phyloP scores from a whole-genome alignment of 2,329 filamentous ascomycete genomes.

The Botrytis aclada region DNA sequence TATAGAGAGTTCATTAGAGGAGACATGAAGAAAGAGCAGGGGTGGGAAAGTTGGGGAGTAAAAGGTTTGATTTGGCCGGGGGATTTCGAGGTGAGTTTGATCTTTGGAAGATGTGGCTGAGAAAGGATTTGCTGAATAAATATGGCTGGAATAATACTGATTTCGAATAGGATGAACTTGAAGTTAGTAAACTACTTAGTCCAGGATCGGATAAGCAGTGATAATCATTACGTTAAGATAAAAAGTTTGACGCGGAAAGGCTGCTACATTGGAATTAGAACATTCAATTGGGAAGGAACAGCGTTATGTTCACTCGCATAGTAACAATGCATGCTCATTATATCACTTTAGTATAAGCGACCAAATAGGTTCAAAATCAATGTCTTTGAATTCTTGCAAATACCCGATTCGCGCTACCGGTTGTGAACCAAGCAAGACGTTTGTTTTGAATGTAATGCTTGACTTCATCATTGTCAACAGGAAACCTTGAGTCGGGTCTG shows the following conservation, averaged over 20 bases:
- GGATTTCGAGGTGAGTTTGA: conserved; percentile 20
- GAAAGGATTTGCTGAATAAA: no score
- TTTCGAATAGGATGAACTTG: conserved; percentile 20
- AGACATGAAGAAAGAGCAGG: conserved; percentile 34
- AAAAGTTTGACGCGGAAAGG: no score
- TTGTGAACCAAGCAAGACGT: neutral
- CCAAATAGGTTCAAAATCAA: neutral
- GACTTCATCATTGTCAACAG: neutral
- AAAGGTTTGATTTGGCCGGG: conserved; percentile 23
- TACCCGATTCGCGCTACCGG: neutral
- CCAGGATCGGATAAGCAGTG: neutral
- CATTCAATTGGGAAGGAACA: neutral
- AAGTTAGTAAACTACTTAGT: conserved; percentile 13
- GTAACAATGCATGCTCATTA: neutral
- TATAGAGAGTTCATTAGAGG: conserved; percentile 66
- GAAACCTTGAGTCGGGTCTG: neutral
- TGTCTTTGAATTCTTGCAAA: neutral
- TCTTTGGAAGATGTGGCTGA: neutral
- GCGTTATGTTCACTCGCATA: neutral
- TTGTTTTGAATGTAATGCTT: neutral
- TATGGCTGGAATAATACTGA: neutral
- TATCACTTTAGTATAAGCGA: no score
- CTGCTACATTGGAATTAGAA: neutral
- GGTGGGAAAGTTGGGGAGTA: conserved; percentile 27
- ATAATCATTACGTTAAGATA: neutral